Evolutionary conservation across 225 moss, liverwort and hornwort genomes (phyloP), one percentile per base, ranked within the genome.

Genomic region (Asterella californica): DNA sequence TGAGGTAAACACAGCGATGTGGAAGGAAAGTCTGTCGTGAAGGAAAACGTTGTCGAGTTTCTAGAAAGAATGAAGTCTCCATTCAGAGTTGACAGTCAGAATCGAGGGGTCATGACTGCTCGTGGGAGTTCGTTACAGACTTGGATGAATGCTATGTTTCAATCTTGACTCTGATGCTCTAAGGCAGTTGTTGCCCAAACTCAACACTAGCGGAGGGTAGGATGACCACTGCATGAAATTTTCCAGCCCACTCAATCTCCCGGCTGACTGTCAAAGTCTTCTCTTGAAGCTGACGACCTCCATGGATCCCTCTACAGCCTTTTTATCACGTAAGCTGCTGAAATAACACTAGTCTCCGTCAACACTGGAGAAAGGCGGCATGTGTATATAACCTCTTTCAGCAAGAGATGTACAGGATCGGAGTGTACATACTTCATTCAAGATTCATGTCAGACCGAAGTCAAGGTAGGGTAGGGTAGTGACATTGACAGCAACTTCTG

Each of bases 1-100:
- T 90, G 92, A 94, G 96, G 96, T 6, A 96, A 92, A 54, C 96
- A 96, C 80, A 94, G 94, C 74, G 88, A 88, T 79, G 71, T 83
- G n/a, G 91, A 91, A 81, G 83, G 84, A 65, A 90, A 87, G 76
- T 87, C 91, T 74, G 87, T 90, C 45, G 79, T 96, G 29, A 91
- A 89, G 59, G 85, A 84, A 73, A 82, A 87, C 79, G 85, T 92
- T 67, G 83, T 84, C 68, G 79, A 85, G 29, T 87, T 91, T 61
- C 83, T 96, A 5, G 87, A 86, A 67, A 86, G 87, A 19, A 76
- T 90, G 90, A 82, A 85, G 72, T 88, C 91, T 81, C 92, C 96
- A 22, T 92, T 96, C 81, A 89, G 67, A 89, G 75, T 83, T 50
- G 90, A 92, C 77, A 84, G 86, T 37, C 78, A 87, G 10, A 96